Evolutionary conservation across 2,329 filamentous ascomycete species (phyloP), one percentile per base, ranked within the genome.

Genomic region (Nigrospora sphaerica): DNA sequence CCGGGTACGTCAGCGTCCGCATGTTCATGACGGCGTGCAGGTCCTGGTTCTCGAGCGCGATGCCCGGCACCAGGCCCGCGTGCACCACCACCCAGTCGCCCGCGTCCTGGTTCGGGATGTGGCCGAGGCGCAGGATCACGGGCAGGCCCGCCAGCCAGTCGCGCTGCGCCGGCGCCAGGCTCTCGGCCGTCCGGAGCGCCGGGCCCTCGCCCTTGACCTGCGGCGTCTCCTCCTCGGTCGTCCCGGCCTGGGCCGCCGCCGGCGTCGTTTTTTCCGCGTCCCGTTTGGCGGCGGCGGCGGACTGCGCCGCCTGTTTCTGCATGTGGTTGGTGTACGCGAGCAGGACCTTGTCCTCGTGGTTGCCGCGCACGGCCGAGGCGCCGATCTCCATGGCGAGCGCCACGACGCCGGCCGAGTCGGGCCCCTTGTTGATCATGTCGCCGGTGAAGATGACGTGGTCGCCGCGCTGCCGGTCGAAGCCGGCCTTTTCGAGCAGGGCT

Each of bases 21-120:
- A 98, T 95, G 61, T 89, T 93, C 90, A 96, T 96, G 36, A 87
- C 86, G 44, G 85, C 83, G 63, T 80, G 83, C 0, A 90, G 85
- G 63, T 96, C 76, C 55, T 85, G 92, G 44, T 77, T 71, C 39
- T 83, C 73, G 13, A 95, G 72, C 1, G 77, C 64, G 1, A 95
- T 69, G 6, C 83, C 85, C 0, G 92, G 88, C 0, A 93, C 83
- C 2, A 97, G 74, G 1, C 93, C 93, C 0, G 81, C 92, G 68
- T 97, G 93, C 7, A 91, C 92, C 43, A 90, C 84, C 6, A 85
- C 74, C 5, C 95, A 73, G 48, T 83, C 74, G 33, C 83, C 77
- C 62, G 60, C 56, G 32, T 50, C 77, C 62, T 61, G 57, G 28
- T 52, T 50, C 2, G 65, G 67, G 33, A 91, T 66, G 13, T 70